These are phyloP conservation scores for Monoraphidium neglectum DNA, from an alignment of 139 green algal genomes.

Conservation along the genomic window DNA sequence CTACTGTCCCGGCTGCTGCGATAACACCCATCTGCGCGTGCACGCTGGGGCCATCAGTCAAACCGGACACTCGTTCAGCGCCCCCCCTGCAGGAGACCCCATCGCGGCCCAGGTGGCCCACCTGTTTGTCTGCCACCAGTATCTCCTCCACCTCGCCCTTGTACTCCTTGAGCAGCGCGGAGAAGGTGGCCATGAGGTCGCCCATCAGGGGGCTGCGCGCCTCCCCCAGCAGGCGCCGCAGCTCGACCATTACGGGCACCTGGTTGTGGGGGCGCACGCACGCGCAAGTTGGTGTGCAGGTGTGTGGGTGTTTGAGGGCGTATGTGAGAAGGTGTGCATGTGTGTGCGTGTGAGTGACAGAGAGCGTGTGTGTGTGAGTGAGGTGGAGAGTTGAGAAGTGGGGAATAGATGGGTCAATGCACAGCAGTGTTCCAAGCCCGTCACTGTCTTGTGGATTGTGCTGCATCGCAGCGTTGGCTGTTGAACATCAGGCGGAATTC, in stretches of 20 bases:
- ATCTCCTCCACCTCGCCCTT: constrained; percentile 89
- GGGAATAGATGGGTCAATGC: too few species aligned
- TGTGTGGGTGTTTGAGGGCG: too few species aligned
- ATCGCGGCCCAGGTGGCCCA: constrained; percentile 7
- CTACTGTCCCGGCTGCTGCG: too few species aligned
- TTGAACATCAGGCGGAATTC: neutral
- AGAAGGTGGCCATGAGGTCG: constrained; percentile 67
- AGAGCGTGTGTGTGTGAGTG: too few species aligned
- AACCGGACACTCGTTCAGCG: neutral
- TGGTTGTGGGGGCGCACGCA: neutral
- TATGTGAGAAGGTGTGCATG: too few species aligned
- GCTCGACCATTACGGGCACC: constrained; percentile 84
- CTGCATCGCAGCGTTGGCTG: neutral
- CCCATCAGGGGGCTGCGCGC: constrained; percentile 56
- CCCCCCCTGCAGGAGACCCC: neutral
- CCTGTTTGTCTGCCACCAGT: constrained; percentile 75
- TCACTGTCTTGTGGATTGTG: too few species aligned
- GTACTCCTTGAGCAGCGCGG: constrained; percentile 78
- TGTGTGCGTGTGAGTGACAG: too few species aligned
- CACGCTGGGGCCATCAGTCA: neutral
- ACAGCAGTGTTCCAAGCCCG: too few species aligned
- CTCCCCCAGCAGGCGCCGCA: constrained; percentile 63
- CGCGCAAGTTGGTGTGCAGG: neutral
- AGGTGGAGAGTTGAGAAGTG: too few species aligned
- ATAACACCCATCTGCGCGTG: neutral